Percentiles rank a stretch among this genome's conserved stretches.
phyloP scores from a whole-genome alignment of 129 eudicot species.

The Dittrichia graveolens region DNA sequence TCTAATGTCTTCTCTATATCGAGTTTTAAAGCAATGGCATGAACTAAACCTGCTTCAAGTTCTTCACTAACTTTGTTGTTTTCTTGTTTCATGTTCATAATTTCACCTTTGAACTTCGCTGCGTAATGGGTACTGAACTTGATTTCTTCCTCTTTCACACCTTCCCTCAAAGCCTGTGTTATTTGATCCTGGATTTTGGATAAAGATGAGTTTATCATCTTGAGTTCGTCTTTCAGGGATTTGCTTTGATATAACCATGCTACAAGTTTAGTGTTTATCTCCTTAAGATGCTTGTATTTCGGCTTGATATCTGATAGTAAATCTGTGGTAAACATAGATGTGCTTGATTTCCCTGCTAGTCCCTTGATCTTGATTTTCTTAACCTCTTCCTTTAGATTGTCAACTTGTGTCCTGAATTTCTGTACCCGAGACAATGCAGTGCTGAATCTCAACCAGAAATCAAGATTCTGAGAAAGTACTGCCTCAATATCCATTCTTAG shows the following conservation, averaged over 20 bases:
- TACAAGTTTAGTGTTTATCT: conserved; percentile 54
- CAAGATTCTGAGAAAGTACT: conserved; percentile 68
- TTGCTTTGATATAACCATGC: conserved; percentile 68
- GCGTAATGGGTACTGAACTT: conserved; percentile 74
- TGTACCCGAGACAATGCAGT: conserved; percentile 59
- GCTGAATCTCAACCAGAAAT: conserved; percentile 80
- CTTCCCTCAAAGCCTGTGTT: conserved; percentile 51
- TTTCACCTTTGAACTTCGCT: conserved; percentile 85
- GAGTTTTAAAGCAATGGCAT: conserved; percentile 44
- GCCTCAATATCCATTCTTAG: conserved; percentile 61
- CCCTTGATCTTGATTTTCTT: conserved; percentile 39
- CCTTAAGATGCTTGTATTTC: conserved; percentile 59
- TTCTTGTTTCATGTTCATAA: conserved; percentile 86
- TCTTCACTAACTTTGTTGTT: conserved; percentile 79
- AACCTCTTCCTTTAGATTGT: conserved; percentile 53
- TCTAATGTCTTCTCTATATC: conserved; percentile 59
- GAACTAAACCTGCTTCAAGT: conserved; percentile 67
- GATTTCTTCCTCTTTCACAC: conserved; percentile 63
- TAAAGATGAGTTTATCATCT: conserved; percentile 46
- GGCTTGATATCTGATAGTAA: conserved; percentile 57
- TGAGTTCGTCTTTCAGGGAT: conserved; percentile 61
- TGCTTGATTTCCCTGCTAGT: conserved; percentile 42
- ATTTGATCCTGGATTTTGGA: conserved; percentile 64
- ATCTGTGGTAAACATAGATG: conserved; percentile 34
- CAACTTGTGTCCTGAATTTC: conserved; percentile 54